These are phyloP conservation scores for Discostella stelligeroides DNA, from an alignment of 108 stramenopile species.

Conservation along the genomic window DNA sequence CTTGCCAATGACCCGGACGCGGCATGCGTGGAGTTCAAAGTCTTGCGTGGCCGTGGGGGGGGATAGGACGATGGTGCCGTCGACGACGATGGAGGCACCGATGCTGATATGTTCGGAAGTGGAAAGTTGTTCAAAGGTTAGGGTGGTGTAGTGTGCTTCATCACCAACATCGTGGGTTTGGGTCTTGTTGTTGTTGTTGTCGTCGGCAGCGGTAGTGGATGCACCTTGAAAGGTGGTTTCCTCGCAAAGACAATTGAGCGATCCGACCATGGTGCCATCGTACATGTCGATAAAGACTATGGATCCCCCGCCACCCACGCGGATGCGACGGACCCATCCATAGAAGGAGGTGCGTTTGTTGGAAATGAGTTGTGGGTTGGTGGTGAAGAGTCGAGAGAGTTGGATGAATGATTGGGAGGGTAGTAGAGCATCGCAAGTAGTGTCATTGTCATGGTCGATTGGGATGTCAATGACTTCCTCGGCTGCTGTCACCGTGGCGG, in stretches of 20 bases:
- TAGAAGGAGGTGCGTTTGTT: constrained; percentile 46
- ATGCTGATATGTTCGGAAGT: constrained; percentile 50
- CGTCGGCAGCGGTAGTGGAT: constrained; percentile 8
- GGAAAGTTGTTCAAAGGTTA: constrained; percentile 60
- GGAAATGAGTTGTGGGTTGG: constrained; percentile 27
- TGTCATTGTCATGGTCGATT: constrained; percentile 1
- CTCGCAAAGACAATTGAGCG: constrained; percentile 55
- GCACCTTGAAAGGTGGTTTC: constrained; percentile 24
- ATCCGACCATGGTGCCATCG: constrained; percentile 64
- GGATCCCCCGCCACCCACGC: constrained; percentile 62
- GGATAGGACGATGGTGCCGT: constrained; percentile 59
- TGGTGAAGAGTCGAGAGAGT: constrained; percentile 37
- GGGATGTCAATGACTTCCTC: not conserved
- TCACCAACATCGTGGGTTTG: too few species aligned
- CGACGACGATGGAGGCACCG: constrained; percentile 56
- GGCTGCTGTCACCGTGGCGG: not conserved
- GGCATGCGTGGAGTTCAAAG: constrained; percentile 56
- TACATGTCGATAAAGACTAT: constrained; percentile 68
- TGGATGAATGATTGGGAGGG: constrained; percentile 43
- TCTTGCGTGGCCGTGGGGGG: constrained; percentile 67
- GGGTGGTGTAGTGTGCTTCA: constrained; percentile 44
- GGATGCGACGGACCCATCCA: constrained; percentile 66
- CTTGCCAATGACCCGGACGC: constrained; percentile 59
- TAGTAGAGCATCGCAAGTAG: too few species aligned
- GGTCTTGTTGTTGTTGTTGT: constrained; percentile 11